Evolutionary conservation across 73 alveolate species (phyloP), one percentile per base, ranked within the genome.

Genomic region (Paramecium primaurelia): DNA sequence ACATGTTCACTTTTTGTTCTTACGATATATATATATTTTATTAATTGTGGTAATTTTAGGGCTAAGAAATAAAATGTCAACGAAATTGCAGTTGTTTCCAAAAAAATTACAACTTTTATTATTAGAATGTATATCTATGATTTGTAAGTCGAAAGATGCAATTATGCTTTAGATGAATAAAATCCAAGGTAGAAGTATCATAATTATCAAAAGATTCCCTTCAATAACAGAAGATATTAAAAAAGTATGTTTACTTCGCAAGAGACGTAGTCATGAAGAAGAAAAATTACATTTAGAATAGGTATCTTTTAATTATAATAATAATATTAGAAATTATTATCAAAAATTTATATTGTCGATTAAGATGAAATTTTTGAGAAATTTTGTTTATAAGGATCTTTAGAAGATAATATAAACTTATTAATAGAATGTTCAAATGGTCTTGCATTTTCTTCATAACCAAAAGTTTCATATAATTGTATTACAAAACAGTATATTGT

Each of bases 11-110:
- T 64, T 64, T 64, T 64, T 64, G 22, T n/a, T 32, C 84, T 64
- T 64, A 64, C 84, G 84, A 64, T 64, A 64, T 64, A 64, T 26
- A 26, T 64, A 64, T 64, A 64, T 64, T 34, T 75, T 36, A 36
- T 75, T 75, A 75, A 75, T 75, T 75, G 88, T 75, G 88, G 88
- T 75, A 75, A 75, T 75, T 75, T 75, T 75, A 75, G 88, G 88
- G 60, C 47, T 75, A 75, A 75, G 37, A 36, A 75, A 38, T 38
- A 36, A 36, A 36, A 75, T 34, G 26, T 75, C 18, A 75, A 42
- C 37, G 88, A 75, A 38, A 18, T 75, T 16, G 88, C 88, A 16
- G 60, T 75, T 25, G 47, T 30, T 42, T 42, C 58, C 18, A 38
- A 75, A 75, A 75, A 75, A 16, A 75, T 42, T 25, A 75, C 88